These are phyloP conservation scores for Pythium brachiatum DNA, from an alignment of 352 stramenopile genomes.

Conservation along the genomic window DNA sequence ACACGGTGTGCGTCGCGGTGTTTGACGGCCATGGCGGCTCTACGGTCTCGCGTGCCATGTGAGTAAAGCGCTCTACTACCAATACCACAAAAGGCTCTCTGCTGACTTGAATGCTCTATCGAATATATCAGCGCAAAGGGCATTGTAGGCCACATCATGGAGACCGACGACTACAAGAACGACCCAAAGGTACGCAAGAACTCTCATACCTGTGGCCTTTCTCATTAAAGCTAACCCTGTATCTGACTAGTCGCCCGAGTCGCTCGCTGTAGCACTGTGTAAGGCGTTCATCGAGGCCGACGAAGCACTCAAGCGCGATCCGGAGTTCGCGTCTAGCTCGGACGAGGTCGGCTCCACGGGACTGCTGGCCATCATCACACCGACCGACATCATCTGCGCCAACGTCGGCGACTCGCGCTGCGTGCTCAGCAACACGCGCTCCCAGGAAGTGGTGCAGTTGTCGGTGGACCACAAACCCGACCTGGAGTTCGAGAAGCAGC, in stretches of 20 bases:
- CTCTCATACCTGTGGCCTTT: not conserved
- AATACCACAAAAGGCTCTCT: not conserved
- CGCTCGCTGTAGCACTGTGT: constrained; percentile 66
- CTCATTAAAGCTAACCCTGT: not conserved
- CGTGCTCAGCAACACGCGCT: constrained; percentile 77
- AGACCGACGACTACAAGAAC: constrained; percentile 72
- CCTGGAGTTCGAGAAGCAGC: constrained; percentile 82
- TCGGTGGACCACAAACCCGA: constrained; percentile 88
- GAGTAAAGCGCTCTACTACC: constrained; percentile 15
- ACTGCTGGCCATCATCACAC: constrained; percentile 77
- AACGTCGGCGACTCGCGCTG: constrained; percentile 86
- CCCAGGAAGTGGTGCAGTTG: constrained; percentile 68
- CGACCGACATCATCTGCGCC: constrained; percentile 74
- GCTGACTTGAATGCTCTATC: not conserved
- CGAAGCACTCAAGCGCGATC: constrained; percentile 69
- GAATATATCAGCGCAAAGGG: constrained; percentile 49
- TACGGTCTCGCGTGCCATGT: constrained; percentile 68
- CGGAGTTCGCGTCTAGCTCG: constrained; percentile 52
- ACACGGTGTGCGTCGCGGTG: constrained; percentile 69
- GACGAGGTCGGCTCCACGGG: constrained; percentile 85
- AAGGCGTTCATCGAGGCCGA: constrained; percentile 76
- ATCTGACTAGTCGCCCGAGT: constrained; percentile 43
- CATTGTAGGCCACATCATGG: constrained; percentile 61
- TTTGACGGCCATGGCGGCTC: constrained; percentile 84
- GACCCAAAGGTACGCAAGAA: constrained; percentile 39